Evolutionary conservation across 192 early-diverging fungal species (phyloP), one percentile per base, ranked within the genome.

Genomic region (Rhizoclosmatium globosum): DNA sequence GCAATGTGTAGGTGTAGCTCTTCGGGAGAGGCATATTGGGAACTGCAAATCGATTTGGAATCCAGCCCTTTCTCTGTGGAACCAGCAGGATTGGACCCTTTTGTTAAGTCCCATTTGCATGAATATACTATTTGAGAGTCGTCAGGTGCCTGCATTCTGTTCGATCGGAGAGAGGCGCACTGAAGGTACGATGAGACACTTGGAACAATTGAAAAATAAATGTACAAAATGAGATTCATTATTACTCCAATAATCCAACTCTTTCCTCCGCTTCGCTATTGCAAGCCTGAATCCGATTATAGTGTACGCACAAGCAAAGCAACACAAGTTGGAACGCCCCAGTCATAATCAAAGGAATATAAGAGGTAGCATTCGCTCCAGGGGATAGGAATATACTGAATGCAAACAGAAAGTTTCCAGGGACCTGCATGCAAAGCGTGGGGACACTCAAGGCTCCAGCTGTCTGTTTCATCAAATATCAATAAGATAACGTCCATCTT

Each of bases 401-500:
- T 4, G 92, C 95, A 88, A 98, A 93, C 15, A 95, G 76, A 13
- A 92, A 93, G 7, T 92, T 88, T 42, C 93, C 87, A 82, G 75
- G 31, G 7, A 39, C 13, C 15, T 41, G 66, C 13, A 62, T 47
- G 38, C 80, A 77, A 71, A 42, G 44, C 39, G 95, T 96, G 2
- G 94, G 93, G 38, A 98, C 93, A 82, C 93, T 94, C 61, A 98
- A 86, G 0, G 97, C 94, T n/a, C 95, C 97, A 11, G 96, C 95
- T 15, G 89, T 81, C 91, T 94, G 83, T 0, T n/a, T 39, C 7
- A 15, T 57, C 15, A 64, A 31, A 43, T 42, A 58, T 7, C 21
- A 58, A 17, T 31, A 0, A 31, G 31, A 31, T 31, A 31, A 31
- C 19, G 19, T 56, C 38, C 60, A 21, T 21, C 57, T 4, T 21